Conservation (phyloP, 2,329 filamentous ascomycete species). For the Alternaria burnsii region DNA sequence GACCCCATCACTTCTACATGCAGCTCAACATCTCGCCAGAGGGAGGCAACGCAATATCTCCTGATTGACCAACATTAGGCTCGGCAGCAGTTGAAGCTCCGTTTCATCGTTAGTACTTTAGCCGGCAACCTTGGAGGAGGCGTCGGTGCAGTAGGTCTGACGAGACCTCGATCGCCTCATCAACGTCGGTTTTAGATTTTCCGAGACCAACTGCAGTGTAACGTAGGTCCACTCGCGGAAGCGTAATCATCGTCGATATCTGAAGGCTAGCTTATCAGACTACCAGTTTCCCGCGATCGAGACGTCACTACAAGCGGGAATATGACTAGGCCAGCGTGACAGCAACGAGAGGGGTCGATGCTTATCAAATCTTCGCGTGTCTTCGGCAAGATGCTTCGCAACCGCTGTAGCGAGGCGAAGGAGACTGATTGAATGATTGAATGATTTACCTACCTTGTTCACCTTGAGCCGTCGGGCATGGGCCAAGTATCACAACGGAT, state of each 20-base stretch:
- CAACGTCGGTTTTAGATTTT: slow-evolving; percentile 14
- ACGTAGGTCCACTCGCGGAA: slow-evolving; percentile 9
- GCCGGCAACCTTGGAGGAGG: slow-evolving; percentile 10
- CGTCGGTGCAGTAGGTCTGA: slow-evolving; percentile 2
- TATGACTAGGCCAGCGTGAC: background rate
- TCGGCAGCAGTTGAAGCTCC: slow-evolving; percentile 8
- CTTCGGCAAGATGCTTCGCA: background rate
- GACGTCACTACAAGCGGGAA: background rate
- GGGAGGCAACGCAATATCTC: slow-evolving; percentile 6
- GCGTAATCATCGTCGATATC: background rate
- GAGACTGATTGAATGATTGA: background rate
- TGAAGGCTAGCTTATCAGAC: background rate
- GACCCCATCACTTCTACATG: background rate
- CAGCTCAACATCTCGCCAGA: slow-evolving; percentile 2
- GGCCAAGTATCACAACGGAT: slow-evolving; percentile 4
- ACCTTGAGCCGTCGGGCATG: background rate
- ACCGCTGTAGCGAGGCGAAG: background rate
- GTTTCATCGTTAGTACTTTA: slow-evolving; percentile 13
- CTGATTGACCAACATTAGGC: slow-evolving; percentile 14
- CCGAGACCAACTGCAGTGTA: slow-evolving; percentile 14
- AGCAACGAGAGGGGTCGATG: background rate
- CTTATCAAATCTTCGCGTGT: slow-evolving; percentile 1
- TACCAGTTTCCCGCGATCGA: background rate
- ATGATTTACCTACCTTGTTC: background rate
- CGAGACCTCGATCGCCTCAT: slow-evolving; percentile 4